A percentile compares a stretch with the other conserved stretches of the same genome.
These are phyloP conservation scores for Kodamaea ohmeri DNA, from an alignment of 1,139 yeast species.

Conservation along the genomic window DNA sequence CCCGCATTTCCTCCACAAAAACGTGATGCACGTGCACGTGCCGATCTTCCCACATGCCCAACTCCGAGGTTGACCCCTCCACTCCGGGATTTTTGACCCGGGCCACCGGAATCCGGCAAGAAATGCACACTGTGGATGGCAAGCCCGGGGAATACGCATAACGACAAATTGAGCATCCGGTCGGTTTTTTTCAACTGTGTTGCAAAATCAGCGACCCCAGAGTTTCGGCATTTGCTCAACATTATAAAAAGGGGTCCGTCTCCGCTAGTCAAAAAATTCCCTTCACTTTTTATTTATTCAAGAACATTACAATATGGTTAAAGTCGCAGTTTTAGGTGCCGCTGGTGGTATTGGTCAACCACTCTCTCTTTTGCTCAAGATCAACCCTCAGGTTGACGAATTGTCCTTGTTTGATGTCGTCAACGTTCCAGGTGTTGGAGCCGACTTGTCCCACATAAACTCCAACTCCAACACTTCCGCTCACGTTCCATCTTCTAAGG, in stretches of 20 bases:
- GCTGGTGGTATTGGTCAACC: slow-evolving; percentile 99
- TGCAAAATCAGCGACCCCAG: slow-evolving; percentile 9
- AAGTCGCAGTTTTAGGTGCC: slow-evolving; percentile 92
- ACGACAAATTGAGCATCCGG: background rate
- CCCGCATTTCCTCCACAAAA: too few species aligned
- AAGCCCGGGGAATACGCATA: slow-evolving; percentile 1
- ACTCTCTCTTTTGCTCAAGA: slow-evolving; percentile 81
- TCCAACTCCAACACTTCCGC: slow-evolving; percentile 84
- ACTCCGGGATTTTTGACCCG: slow-evolving; percentile 1
- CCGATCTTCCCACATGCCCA: slow-evolving; percentile 1
- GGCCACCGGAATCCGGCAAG: slow-evolving; percentile 1
- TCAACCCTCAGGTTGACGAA: slow-evolving; percentile 80
- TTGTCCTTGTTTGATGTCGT: slow-evolving; percentile 88
- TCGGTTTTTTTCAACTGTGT: background rate
- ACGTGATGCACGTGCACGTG: background rate
- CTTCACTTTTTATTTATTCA: slow-evolving; percentile 2
- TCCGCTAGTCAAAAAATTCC: slow-evolving; percentile 6
- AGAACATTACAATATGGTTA: slow-evolving; percentile 32
- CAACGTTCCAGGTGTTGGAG: slow-evolving; percentile 96
- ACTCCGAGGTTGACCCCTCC: slow-evolving; percentile 4
- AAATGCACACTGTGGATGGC: background rate
- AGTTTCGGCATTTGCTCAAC: slow-evolving; percentile 6
- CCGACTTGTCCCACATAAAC: slow-evolving; percentile 91
- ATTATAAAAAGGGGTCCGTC: slow-evolving; percentile 9
- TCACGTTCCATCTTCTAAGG: slow-evolving; percentile 66